Evolutionary conservation across 2,329 filamentous ascomycete genomes (phyloP).

Genomic region (Aspergillus sp.): DNA sequence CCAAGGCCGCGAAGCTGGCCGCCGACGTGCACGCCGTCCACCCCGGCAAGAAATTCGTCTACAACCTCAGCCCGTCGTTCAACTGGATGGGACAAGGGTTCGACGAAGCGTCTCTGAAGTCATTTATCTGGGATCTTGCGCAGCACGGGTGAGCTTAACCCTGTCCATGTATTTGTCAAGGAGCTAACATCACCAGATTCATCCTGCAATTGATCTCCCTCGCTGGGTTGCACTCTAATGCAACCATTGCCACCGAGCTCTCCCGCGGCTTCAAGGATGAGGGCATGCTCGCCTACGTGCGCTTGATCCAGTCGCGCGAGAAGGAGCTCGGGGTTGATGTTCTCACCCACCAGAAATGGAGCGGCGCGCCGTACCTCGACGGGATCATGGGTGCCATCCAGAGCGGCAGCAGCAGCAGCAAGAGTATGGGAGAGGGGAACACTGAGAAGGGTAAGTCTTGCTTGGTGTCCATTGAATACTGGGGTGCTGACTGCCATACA

Average conservation of each 20-base stretch:
- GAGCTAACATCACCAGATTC: slow-evolving; percentile 35
- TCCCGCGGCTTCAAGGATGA: slow-evolving; percentile 75
- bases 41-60: slow-evolving; percentile 82
- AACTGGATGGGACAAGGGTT: slow-evolving; percentile 98
- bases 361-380: slow-evolving; percentile 67
- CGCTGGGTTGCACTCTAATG: slow-evolving; percentile 55
- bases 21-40: slow-evolving; percentile 59
- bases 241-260: slow-evolving; percentile 62
- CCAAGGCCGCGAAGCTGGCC: slow-evolving; percentile 66
- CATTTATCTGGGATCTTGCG: slow-evolving; percentile 94
- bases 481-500: background rate
- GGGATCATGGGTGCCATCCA: slow-evolving; percentile 84
- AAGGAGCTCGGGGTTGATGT: slow-evolving; percentile 88
- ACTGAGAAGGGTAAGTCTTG: slow-evolving; percentile 54
- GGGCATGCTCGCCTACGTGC: slow-evolving; percentile 97
- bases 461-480: background rate
- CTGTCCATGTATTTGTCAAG: background rate
- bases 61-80: slow-evolving; percentile 93
- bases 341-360: slow-evolving; percentile 83
- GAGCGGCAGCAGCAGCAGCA: slow-evolving; percentile 78
- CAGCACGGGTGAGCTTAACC: slow-evolving; percentile 61
- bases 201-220: slow-evolving; percentile 56
- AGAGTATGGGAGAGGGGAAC: slow-evolving; percentile 91
- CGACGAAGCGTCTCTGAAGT: slow-evolving; percentile 68
- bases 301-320: slow-evolving; percentile 77